Conservation (phyloP, 345 rosid genomes). For the Bruguiera parviflora region DNA sequence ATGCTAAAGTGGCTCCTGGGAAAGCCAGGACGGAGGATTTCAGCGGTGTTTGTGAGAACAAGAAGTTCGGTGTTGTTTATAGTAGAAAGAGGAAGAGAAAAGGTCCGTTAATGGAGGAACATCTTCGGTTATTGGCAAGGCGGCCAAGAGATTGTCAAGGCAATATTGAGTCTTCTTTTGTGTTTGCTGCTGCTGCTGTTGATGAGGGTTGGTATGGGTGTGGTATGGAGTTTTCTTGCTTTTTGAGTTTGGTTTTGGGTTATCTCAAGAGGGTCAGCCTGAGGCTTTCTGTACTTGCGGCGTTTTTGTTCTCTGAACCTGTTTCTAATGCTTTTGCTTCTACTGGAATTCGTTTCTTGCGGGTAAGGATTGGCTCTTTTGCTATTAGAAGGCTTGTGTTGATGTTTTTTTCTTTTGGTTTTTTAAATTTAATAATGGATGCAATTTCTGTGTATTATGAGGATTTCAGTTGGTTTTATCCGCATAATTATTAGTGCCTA, state of each 20-base stretch:
- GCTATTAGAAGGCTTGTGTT: background rate
- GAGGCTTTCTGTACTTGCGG: slow-evolving; percentile 44
- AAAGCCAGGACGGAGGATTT: slow-evolving; percentile 21
- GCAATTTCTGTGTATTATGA: too few species aligned
- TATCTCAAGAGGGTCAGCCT: slow-evolving; percentile 40
- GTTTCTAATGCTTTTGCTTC: slow-evolving; percentile 44
- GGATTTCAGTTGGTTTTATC: too few species aligned
- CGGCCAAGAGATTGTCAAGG: slow-evolving; percentile 34
- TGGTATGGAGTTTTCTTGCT: slow-evolving; percentile 32
- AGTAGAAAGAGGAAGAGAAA: slow-evolving; percentile 63
- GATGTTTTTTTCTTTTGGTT: background rate
- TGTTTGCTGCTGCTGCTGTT: slow-evolving; percentile 32
- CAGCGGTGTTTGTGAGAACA: slow-evolving; percentile 25
- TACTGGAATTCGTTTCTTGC: slow-evolving; percentile 50
- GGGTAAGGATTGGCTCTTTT: slow-evolving; percentile 35
- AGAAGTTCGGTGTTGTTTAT: slow-evolving; percentile 73
- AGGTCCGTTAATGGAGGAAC: slow-evolving; percentile 12
- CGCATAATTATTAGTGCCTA: background rate
- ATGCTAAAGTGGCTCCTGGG: background rate
- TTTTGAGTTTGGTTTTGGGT: slow-evolving; percentile 51
- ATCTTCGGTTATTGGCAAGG: slow-evolving; percentile 46
- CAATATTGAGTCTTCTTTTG: slow-evolving; percentile 11
- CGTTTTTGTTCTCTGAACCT: slow-evolving; percentile 57
- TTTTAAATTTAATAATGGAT: background rate
- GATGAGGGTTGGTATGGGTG: slow-evolving; percentile 19